phyloP scores from a whole-genome alignment of 1,284 basidiomycete species.

The Leccinum variabile region DNA sequence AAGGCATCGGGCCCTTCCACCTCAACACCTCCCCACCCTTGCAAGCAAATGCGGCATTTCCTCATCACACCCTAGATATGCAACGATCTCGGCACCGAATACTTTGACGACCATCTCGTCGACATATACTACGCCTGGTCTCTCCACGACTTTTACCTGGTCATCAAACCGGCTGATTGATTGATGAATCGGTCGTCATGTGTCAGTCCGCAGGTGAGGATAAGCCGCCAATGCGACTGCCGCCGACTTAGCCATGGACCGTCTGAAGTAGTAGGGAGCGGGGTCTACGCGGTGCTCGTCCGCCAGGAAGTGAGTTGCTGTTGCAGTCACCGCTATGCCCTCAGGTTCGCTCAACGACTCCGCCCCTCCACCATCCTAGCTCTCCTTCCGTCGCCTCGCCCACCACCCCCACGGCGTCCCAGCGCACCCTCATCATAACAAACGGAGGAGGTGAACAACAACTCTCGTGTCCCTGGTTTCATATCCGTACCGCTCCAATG shows the following conservation, averaged over 20 bases:
- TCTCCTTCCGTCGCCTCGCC: constrained; percentile 49
- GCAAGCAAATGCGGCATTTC: constrained; percentile 27
- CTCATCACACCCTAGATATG: constrained; percentile 70
- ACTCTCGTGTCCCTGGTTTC: constrained; percentile 50
- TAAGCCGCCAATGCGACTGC: no score
- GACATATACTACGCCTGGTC: constrained; percentile 61
- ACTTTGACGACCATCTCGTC: constrained; percentile 42
- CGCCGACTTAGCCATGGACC: no score
- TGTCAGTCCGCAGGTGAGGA: no score
- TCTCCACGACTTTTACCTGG: constrained; percentile 18
- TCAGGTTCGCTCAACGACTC: constrained; percentile 44
- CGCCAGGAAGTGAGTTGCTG: no score
- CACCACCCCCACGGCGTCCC: constrained; percentile 53
- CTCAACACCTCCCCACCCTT: constrained; percentile 53
- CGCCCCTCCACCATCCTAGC: constrained; percentile 63
- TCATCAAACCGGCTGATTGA: constrained; percentile 16
- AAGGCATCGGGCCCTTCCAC: constrained; percentile 56
- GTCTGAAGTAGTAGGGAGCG: no score
- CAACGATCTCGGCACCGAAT: constrained; percentile 78
- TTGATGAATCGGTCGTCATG: no score
- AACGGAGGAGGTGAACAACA: constrained; percentile 47
- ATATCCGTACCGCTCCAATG: constrained; percentile 51
- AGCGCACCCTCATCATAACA: constrained; percentile 58
- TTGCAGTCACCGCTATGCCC: constrained; percentile 40
- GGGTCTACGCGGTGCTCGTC: no score